A percentile compares a stretch with the other conserved stretches of the same genome.
Conservation (phyloP, 495 filamentous ascomycete species). For the Penicillium nucicola region DNA sequence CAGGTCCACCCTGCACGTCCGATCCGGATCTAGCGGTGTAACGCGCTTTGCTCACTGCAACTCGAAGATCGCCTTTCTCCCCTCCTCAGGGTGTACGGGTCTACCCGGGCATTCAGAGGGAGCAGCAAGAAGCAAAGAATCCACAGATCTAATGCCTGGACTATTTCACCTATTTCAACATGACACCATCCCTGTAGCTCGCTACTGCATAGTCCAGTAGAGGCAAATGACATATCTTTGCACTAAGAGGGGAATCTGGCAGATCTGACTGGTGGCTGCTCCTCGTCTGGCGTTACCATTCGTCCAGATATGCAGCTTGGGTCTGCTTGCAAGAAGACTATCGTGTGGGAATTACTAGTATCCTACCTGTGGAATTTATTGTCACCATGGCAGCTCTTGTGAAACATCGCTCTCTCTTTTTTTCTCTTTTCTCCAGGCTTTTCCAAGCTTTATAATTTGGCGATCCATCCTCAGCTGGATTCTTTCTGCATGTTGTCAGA, state of each 20-base stretch:
- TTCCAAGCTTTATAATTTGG: constrained; percentile 11
- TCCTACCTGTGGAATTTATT: constrained; percentile 2
- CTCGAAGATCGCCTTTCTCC: constrained; percentile 10
- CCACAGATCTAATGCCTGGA: constrained; percentile 6
- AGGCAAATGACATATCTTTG: constrained; percentile 31
- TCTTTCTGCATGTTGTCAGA: constrained; percentile 14
- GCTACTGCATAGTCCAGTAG: constrained; percentile 2
- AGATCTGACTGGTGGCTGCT: constrained; percentile 17
- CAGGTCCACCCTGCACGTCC: constrained; percentile 9
- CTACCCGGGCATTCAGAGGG: background rate
- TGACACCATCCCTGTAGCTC: background rate
- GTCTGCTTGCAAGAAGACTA: constrained; percentile 9
- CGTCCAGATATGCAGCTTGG: constrained; percentile 12
- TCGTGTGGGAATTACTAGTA: constrained; percentile 6
- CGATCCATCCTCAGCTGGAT: background rate
- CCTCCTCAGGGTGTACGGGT: constrained; percentile 8
- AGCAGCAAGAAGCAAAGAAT: background rate
- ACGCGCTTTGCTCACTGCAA: constrained; percentile 14
- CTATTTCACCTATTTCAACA: no score
- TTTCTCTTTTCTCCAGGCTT: background rate
- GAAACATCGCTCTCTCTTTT: constrained; percentile 9
- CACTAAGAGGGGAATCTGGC: constrained; percentile 6
- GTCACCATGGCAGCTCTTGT: constrained; percentile 5
- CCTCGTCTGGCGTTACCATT: constrained; percentile 9
- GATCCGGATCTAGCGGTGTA: constrained; percentile 31